phyloP scores from a whole-genome alignment of 495 filamentous ascomycete genomes.

The Xylaria flabelliformis region DNA sequence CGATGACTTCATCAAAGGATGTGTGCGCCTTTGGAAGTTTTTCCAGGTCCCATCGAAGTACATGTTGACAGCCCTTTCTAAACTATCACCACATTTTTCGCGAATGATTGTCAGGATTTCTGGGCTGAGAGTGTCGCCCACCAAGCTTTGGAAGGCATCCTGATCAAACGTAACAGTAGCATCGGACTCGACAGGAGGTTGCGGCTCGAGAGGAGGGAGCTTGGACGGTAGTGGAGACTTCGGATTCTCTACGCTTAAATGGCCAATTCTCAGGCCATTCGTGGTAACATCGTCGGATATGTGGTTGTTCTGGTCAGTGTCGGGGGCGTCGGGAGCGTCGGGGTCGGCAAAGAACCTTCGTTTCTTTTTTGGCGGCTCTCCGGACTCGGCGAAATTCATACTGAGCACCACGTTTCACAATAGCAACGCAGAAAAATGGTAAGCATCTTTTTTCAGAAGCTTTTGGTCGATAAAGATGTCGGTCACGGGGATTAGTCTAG shows the following conservation, averaged over 20 bases:
- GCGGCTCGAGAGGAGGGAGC: background rate
- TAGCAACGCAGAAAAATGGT: background rate
- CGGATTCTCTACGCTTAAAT: constrained; percentile 19
- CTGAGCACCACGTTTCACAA: constrained; percentile 26
- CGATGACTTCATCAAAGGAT: constrained; percentile 26
- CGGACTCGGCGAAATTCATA: constrained; percentile 63
- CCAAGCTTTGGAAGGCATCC: constrained; percentile 70
- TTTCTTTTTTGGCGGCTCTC: constrained; percentile 76
- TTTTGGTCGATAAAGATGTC: background rate
- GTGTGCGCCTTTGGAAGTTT: constrained; percentile 37
- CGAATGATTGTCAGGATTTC: constrained; percentile 60
- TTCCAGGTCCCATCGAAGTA: constrained; percentile 97
- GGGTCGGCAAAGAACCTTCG: constrained; percentile 79
- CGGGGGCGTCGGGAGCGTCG: constrained; percentile 42
- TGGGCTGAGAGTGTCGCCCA: constrained; percentile 67
- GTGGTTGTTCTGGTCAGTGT: constrained; percentile 48
- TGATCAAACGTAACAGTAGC: constrained; percentile 63
- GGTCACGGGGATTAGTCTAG: background rate
- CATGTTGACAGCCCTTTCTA: constrained; percentile 78
- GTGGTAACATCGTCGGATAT: constrained; percentile 25
- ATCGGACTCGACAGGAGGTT: background rate
- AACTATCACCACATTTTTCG: constrained; percentile 63
- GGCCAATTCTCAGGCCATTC: constrained; percentile 23
- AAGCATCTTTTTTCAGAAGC: background rate
- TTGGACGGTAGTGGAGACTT: background rate